Evolutionary conservation across 1,139 yeast genomes (phyloP).

Genomic region (Protomyces inouyei): DNA sequence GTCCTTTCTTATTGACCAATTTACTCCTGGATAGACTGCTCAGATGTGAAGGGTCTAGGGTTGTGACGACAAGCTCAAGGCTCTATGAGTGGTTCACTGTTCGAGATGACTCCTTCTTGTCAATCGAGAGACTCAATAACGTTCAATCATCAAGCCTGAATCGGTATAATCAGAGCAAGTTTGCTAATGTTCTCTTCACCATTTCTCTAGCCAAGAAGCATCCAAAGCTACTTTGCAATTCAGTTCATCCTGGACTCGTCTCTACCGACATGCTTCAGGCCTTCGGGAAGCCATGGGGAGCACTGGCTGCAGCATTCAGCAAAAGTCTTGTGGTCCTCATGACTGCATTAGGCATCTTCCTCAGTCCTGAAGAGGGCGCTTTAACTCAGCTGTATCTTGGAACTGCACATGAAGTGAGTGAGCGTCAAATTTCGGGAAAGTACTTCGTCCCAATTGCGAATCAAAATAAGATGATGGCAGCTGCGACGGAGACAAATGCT

Average conservation of each 20-base stretch:
- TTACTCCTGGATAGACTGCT: constrained; percentile 53
- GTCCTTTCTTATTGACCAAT: constrained; percentile 68
- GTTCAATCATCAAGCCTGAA: not conserved
- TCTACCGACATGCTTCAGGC: constrained; percentile 26
- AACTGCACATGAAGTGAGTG: constrained; percentile 2
- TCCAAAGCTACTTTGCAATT: constrained; percentile 27
- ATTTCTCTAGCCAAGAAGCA: constrained; percentile 28
- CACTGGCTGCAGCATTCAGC: not conserved
- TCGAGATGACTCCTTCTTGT: constrained; percentile 13
- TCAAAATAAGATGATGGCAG: not conserved
- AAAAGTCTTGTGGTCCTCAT: not conserved
- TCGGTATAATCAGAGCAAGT: constrained; percentile 33
- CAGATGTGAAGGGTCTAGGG: constrained; percentile 38
- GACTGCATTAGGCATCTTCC: not conserved
- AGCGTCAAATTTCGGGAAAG: constrained; percentile 13
- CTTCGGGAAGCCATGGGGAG: not conserved
- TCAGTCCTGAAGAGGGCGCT: constrained; percentile 14
- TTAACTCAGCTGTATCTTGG: constrained; percentile 23
- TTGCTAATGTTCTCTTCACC: constrained; percentile 31
- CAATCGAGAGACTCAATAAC: constrained; percentile 14
- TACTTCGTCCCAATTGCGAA: constrained; percentile 13
- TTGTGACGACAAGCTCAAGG: constrained; percentile 63
- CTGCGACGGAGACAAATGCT: not conserved
- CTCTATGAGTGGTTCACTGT: constrained; percentile 50
- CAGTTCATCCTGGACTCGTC: constrained; percentile 33